Evolutionary conservation across 495 filamentous ascomycete genomes (phyloP), one percentile per base, ranked within the genome.

Genomic region (Massariosphaeria phaeospora): DNA sequence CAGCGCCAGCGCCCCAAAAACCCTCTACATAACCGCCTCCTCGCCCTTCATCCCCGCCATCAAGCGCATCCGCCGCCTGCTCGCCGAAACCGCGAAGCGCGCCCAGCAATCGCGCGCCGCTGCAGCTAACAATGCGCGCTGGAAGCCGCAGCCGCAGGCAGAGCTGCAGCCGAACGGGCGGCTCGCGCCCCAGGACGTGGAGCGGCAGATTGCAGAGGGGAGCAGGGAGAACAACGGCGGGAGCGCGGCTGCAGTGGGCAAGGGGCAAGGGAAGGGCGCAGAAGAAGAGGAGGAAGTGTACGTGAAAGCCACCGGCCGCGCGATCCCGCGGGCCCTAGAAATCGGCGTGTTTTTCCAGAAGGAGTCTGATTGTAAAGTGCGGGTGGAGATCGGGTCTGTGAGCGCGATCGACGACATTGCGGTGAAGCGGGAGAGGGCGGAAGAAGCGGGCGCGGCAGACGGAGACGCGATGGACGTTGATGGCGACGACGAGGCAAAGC

Each of bases 41-140:
- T 82, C 89, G 0, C 85, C 87, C 11, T 89, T 95, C 75, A 83
- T 94, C 69, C 80, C 83, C n/a, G 79, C 82, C 11, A 77, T 95
- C 13, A 88, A 88, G 69, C 88, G 90, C 56, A 81, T 89, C 23
- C 81, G 84, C 43, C 84, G 84, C 48, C 76, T 86, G 11, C 82
- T 96, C 12, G 62, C 59, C 2, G 76, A 83, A 4, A 78, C 82
- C 17, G 80, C 86, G 42, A 78, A 82, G 44, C 80, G 86, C 51
- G 8, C 61, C 59, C 33, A 67, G 67, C 25, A 72, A 73, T 45
- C 66, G 69, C 31, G 12, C 1, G 20, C 13, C 30, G 21, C 48
- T 12, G 13, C 36, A n/a, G 17, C n/a, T n/a, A n/a, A n/a, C n/a
- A n/a, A n/a, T n/a, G n/a, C n/a, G n/a, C n/a, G n/a, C n/a, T n/a